A percentile compares a stretch with the other conserved stretches of the same genome.
phyloP scores from a whole-genome alignment of 2,329 filamentous ascomycete genomes.

The Colletotrichum viniferum region DNA sequence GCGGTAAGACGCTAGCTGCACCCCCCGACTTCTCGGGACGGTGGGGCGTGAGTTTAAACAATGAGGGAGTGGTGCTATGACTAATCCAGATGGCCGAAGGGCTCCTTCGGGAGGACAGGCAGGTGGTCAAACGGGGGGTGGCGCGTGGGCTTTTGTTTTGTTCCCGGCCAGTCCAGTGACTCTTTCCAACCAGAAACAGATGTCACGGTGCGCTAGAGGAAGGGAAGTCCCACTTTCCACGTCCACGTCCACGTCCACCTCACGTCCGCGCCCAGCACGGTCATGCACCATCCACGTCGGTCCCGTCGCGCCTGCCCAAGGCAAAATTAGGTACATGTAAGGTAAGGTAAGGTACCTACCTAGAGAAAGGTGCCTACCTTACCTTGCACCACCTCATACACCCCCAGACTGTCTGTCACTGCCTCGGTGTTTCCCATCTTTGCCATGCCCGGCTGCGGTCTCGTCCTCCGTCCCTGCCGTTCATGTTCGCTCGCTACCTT shows the following conservation, averaged over 20 bases:
- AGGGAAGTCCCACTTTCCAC: constrained; percentile 10
- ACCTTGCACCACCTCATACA: not conserved
- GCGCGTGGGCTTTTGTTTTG: not conserved
- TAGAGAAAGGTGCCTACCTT: too few species aligned
- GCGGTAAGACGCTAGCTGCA: not conserved
- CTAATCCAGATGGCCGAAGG: not conserved
- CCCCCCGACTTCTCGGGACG: not conserved
- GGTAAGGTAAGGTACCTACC: not conserved
- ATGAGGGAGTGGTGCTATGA: not conserved
- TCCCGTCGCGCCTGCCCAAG: not conserved
- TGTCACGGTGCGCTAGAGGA: not conserved
- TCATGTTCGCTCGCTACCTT: not conserved
- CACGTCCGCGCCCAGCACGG: not conserved
- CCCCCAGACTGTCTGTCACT: not conserved
- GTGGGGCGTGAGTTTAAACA: not conserved
- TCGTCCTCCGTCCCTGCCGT: not conserved
- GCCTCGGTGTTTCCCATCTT: not conserved
- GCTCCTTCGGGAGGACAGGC: not conserved
- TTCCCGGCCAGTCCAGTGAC: constrained; percentile 10
- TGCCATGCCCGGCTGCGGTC: not conserved
- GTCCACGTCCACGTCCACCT: not conserved
- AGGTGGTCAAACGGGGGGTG: not conserved
- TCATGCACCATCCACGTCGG: not conserved
- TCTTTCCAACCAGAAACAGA: constrained; percentile 13
- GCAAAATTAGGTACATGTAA: not conserved